Evolutionary conservation across 2,329 filamentous ascomycete genomes (phyloP), one percentile per base, ranked within the genome.

Genomic region (Calonectria pseudoreteaudii): DNA sequence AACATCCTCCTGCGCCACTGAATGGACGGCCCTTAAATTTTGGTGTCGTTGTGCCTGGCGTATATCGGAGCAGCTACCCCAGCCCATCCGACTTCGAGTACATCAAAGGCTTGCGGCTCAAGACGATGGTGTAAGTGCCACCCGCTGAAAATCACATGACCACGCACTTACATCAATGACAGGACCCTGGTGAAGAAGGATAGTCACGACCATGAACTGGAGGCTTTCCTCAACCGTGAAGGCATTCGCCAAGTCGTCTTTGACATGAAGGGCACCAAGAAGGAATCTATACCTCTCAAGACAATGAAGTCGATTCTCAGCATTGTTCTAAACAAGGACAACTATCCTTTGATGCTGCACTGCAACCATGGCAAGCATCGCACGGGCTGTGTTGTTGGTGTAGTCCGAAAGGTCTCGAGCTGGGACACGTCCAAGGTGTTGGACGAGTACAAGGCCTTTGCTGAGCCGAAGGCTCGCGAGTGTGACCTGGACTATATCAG

Each of bases 311-410:
- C 90, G 10, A 95, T 96, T 58, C 88, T 98, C 30, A 87, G 90
- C 16, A 86, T 96, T 52, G 90, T 96, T 50, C 88, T 96, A 68
- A 91, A 97, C 80, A 89, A 89, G 64, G 85, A 88, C 41, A 95
- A 97, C 75, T 92, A 97, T 77, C 96, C 96, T 0, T 85, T 98
- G 14, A 88, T 98, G 49, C 90, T 98, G 60, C 96, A 98, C 84
- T 98, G 96, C 89, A 98, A 98, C 82, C 96, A 98, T 79, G 96
- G 96, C 82, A 97, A 94, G 90, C 96, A 98, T 82, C 93, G 96
- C 72, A 98, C 96, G 23, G 96, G 96, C 28, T 98, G 95, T 81
- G 93, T 97, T n/a, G 90, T 96, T 64, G 96, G 92, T 23, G 92
- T 94, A 71, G 89, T 97, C 75, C 92, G 95, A 75, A 94, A 94